These are phyloP conservation scores for Trichoderma sp. DNA, from an alignment of 2,329 filamentous ascomycete species.

Conservation along the genomic window DNA sequence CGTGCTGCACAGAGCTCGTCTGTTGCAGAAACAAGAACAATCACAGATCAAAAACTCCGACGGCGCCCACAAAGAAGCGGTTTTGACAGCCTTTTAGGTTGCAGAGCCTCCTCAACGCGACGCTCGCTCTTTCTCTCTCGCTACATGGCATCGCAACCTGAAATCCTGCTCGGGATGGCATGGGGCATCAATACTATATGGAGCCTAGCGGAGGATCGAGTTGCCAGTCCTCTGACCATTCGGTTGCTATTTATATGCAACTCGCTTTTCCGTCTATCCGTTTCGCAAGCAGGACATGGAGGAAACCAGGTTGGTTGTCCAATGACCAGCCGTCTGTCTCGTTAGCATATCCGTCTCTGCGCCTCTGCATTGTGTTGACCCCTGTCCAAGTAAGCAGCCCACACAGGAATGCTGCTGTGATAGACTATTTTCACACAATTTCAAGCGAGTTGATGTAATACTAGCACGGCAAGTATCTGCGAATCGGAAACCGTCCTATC, in stretches of 20 bases:
- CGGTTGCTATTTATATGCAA: conserved; percentile 10
- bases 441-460: neutral
- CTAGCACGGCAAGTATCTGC: neutral
- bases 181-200: neutral
- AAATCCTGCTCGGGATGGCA: conserved; percentile 1
- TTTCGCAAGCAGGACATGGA: neutral
- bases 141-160: neutral
- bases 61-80: neutral
- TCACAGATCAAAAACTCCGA: too few relatives aligned
- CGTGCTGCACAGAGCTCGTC: neutral
- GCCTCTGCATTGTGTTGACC: too few relatives aligned
- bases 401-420: neutral
- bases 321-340: neutral
- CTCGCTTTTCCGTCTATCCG: conserved; percentile 4
- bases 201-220: neutral
- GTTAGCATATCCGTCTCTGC: neutral
- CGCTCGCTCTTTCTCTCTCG: neutral
- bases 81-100: neutral
- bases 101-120: neutral
- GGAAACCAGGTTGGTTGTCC: neutral
- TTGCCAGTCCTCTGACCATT: conserved; percentile 11
- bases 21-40: too few relatives aligned
- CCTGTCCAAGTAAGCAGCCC: conserved; percentile 6
- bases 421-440: neutral
- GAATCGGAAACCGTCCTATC: neutral